Conservation (phyloP, 1,284 basidiomycete species). For the Ceratobasidium sp. region DNA sequence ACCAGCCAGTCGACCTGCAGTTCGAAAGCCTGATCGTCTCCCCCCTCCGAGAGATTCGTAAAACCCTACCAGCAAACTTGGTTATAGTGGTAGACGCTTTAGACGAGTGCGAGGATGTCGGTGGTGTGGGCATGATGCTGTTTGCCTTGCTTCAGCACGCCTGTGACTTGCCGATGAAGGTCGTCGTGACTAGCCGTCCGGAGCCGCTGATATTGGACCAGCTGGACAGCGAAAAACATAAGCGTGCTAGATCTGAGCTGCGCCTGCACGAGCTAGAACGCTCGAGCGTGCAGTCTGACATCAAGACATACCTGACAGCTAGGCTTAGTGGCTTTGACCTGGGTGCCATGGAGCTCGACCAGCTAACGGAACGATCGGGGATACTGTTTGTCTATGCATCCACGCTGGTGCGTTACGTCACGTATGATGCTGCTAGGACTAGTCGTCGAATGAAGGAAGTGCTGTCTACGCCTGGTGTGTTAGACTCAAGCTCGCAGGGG, state of each 20-base stretch:
- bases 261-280: not conserved
- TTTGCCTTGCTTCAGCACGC: not conserved
- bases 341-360: not conserved
- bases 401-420: conserved; percentile 17
- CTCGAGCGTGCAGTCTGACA: not conserved
- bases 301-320: conserved; percentile 5
- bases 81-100: conserved; percentile 20
- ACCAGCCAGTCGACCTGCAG: not conserved
- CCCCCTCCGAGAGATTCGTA: too few relatives aligned
- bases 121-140: not conserved
- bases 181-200: conserved; percentile 12
- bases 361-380: not conserved
- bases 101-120: not conserved
- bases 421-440: not conserved
- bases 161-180: not conserved
- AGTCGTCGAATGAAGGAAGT: too few relatives aligned
- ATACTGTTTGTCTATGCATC: conserved; percentile 19
- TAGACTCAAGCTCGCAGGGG: too few relatives aligned
- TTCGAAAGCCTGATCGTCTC: not conserved
- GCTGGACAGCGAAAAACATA: not conserved
- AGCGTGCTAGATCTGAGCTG: not conserved
- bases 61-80: not conserved
- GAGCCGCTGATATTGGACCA: not conserved
- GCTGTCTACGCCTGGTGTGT: too few relatives aligned
- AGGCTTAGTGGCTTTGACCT: not conserved